Evolutionary conservation across 352 stramenopile species (phyloP).

Genomic region (Phytophthora constricta): DNA sequence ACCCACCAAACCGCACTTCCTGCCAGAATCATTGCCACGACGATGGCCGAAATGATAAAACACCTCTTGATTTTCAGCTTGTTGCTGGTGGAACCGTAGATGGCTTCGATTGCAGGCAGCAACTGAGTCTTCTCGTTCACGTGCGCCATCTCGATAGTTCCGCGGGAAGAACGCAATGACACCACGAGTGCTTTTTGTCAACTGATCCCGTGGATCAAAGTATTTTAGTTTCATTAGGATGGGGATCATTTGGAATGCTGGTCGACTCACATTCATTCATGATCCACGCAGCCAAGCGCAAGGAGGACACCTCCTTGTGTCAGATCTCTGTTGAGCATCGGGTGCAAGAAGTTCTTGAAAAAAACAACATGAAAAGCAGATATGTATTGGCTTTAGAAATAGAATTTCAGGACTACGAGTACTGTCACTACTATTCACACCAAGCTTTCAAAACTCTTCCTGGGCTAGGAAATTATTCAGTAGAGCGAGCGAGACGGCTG

Average conservation of each 20-base stretch:
- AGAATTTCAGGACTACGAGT: too few species aligned
- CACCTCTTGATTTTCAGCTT: slow-evolving; percentile 27
- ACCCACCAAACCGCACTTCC: slow-evolving; percentile 20
- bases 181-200: not conserved
- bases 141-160: slow-evolving; percentile 8
- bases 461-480: slow-evolving; percentile 68
- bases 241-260: not conserved
- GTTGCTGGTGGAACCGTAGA: slow-evolving; percentile 24
- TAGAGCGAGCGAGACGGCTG: slow-evolving; percentile 46
- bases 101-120: slow-evolving; percentile 25
- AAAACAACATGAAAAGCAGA: too few species aligned
- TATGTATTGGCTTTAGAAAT: too few species aligned
- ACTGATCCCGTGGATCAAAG: not conserved
- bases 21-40: slow-evolving; percentile 10
- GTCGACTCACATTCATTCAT: not conserved
- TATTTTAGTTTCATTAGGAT: too few species aligned
- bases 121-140: slow-evolving; percentile 20
- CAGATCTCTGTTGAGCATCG: too few species aligned
- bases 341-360: too few species aligned
- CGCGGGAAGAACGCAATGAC: not conserved
- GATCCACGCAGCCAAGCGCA: not conserved
- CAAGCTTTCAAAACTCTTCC: slow-evolving; percentile 18
- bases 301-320: too few species aligned
- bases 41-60: slow-evolving; percentile 19
- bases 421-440: too few species aligned